These are phyloP conservation scores for Pleurotus tuoliensis DNA, from an alignment of 768 basidiomycete species.

Conservation along the genomic window DNA sequence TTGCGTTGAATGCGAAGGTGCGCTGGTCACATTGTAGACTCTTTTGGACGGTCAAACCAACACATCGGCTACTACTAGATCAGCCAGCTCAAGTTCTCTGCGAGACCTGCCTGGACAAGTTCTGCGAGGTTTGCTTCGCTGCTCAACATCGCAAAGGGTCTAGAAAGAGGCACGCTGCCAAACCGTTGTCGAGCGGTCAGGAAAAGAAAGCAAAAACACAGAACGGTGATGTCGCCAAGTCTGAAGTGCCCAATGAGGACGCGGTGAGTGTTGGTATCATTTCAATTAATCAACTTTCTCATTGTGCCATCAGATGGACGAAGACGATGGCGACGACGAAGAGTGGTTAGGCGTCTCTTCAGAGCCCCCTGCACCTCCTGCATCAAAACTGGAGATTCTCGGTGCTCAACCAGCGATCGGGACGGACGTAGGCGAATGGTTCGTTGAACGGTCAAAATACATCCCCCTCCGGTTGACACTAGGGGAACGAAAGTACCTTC, in stretches of 20 bases:
- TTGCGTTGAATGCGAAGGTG: constrained; percentile 88
- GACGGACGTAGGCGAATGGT: constrained; percentile 75
- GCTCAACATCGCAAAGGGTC: constrained; percentile 82
- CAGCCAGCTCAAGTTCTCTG: constrained; percentile 78
- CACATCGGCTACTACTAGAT: constrained; percentile 40
- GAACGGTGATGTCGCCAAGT: constrained; percentile 15
- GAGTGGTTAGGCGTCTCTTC: constrained; percentile 30
- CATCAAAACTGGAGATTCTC: constrained; percentile 29
- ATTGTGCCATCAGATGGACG: constrained; percentile 38
- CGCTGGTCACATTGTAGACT: constrained; percentile 8
- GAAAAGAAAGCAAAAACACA: constrained; percentile 23
- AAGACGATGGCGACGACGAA: constrained; percentile 38
- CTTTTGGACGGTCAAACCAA: constrained; percentile 2
- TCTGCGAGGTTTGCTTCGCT: constrained; percentile 84
- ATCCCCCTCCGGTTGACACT: constrained; percentile 78
- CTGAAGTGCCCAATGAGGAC: constrained; percentile 20
- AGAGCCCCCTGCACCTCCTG: constrained; percentile 14
- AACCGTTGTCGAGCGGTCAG: constrained; percentile 33
- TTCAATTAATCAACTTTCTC: neutral
- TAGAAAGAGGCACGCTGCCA: constrained; percentile 59
- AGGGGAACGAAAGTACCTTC: constrained; percentile 77
- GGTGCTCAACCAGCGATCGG: constrained; percentile 60
- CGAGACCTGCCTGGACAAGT: constrained; percentile 66
- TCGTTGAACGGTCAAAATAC: constrained; percentile 74
- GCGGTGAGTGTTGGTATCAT: constrained; percentile 22